phyloP scores from a whole-genome alignment of 73 alveolate species.

The Paramecium biaurelia region DNA sequence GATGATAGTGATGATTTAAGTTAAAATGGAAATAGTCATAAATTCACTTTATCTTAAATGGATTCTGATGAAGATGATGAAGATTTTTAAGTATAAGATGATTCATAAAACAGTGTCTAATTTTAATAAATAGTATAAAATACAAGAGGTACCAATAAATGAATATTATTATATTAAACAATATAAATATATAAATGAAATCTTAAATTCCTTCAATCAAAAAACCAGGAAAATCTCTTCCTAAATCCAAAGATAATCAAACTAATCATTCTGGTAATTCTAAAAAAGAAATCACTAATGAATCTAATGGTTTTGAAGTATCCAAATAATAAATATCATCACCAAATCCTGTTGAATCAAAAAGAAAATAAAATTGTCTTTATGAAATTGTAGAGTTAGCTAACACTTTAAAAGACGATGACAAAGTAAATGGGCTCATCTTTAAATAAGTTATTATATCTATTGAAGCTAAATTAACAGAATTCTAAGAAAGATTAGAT shows the following conservation, averaged over 20 bases:
- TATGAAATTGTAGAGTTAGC: background rate
- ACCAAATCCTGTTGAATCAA: background rate
- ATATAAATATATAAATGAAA: background rate
- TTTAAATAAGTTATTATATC: background rate
- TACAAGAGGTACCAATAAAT: background rate
- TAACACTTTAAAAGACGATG: background rate
- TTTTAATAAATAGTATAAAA: background rate
- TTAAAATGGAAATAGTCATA: background rate
- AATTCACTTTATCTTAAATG: background rate
- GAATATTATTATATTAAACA: background rate
- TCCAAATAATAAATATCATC: background rate
- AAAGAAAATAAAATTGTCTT: background rate
- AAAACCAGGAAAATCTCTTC: background rate
- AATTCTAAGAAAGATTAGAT: background rate
- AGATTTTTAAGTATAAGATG: background rate
- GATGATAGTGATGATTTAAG: background rate
- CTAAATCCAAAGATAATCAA: background rate
- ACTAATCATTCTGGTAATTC: background rate
- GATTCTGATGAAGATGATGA: slow-evolving; percentile 42
- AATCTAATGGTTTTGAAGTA: background rate
- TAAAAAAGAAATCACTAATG: background rate
- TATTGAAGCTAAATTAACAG: slow-evolving; percentile 23
- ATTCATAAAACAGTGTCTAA: background rate
- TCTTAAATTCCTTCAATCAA: background rate
- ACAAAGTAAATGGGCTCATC: background rate